Percentiles rank a stretch among this genome's conserved stretches.
These are phyloP conservation scores for Afroboletus lepidellus DNA, from an alignment of 1,284 basidiomycete genomes.

Conservation along the genomic window DNA sequence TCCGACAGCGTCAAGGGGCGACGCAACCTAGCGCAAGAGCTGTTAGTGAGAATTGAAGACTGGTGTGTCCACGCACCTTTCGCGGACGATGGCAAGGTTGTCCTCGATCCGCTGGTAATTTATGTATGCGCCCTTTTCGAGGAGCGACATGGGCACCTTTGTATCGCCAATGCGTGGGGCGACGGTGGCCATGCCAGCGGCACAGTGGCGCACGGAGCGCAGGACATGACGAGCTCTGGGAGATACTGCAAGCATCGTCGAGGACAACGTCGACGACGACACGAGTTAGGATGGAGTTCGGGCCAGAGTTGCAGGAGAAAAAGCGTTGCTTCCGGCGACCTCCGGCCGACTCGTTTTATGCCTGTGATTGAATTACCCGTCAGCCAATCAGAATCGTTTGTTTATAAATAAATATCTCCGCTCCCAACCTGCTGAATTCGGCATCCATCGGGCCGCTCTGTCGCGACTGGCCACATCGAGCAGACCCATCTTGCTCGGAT, in stretches of 20 bases:
- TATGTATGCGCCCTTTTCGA: conserved; percentile 87
- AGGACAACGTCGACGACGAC: conserved; percentile 33
- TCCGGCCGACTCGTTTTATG: conserved; percentile 27
- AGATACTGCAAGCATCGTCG: conserved; percentile 70
- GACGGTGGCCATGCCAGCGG: conserved; percentile 77
- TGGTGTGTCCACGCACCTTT: conserved; percentile 52
- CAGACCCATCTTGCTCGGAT: background rate
- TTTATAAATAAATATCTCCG: conserved; percentile 28
- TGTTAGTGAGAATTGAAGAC: background rate
- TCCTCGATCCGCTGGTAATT: conserved; percentile 99
- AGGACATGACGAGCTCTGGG: conserved; percentile 58
- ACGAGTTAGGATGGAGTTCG: background rate
- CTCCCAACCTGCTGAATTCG: background rate
- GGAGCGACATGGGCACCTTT: conserved; percentile 89
- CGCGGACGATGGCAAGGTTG: conserved; percentile 83
- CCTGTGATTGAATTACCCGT: background rate
- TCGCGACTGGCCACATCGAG: background rate
- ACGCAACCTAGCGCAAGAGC: conserved; percentile 61
- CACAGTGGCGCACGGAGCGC: conserved; percentile 57
- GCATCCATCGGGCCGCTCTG: background rate
- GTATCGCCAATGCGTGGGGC: conserved; percentile 83
- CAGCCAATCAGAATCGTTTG: conserved; percentile 23
- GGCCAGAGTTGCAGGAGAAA: conserved; percentile 13
- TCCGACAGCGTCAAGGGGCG: conserved; percentile 95
- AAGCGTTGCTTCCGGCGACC: conserved; percentile 25